Evolutionary conservation across 441 rosid species (phyloP).

Genomic region (Lepidium campestre): DNA sequence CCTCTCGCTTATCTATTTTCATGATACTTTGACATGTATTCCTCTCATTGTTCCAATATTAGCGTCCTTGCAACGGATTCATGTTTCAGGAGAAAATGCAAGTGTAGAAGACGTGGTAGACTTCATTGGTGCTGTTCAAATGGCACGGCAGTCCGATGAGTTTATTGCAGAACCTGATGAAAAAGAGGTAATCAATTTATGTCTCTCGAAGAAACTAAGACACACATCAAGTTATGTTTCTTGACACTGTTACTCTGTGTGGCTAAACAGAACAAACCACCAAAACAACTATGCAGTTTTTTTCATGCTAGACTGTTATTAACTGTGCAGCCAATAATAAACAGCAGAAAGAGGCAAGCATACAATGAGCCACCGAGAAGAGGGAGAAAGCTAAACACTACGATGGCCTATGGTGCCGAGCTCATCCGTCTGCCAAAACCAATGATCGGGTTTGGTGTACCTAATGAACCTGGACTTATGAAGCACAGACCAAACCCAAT

Average conservation of each 20-base stretch:
- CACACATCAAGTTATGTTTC: not conserved
- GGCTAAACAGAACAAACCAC: not conserved
- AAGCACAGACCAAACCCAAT: conserved; percentile 43
- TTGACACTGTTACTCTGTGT: not conserved
- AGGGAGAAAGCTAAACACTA: not conserved
- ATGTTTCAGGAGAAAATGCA: conserved; percentile 52
- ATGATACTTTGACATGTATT: not conserved
- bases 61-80: not conserved
- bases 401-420: not conserved
- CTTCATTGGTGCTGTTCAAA: conserved; percentile 70
- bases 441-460: conserved; percentile 80
- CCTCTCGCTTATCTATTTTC: conserved; percentile 1
- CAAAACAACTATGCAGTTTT: not conserved
- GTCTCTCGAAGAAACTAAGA: not conserved
- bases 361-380: not conserved
- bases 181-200: conserved; percentile 36
- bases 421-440: conserved; percentile 50
- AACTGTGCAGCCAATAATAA: not conserved
- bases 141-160: conserved; percentile 57
- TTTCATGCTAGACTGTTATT: not conserved
- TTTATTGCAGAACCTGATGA: conserved; percentile 30
- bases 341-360: not conserved
- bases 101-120: conserved; percentile 54
- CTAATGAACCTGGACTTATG: conserved; percentile 15
- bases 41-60: not conserved